phyloP scores from a whole-genome alignment of 805 yeast genomes.

The Jamesozyma spencerorum region DNA sequence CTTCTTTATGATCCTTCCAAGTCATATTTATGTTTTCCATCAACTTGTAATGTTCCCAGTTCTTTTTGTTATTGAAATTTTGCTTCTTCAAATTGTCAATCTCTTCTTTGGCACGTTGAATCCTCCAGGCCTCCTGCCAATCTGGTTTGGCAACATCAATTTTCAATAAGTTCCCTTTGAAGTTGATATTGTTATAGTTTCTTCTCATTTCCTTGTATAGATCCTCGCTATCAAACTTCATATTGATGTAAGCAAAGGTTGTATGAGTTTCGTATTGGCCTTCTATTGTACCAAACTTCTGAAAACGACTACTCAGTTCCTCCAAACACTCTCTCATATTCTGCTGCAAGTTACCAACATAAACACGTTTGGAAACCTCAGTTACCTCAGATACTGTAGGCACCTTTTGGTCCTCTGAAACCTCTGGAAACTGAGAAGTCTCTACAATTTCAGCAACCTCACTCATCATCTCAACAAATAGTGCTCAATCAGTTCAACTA shows the following conservation, averaged over 20 bases:
- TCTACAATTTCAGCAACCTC: too few species aligned
- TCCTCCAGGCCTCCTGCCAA: conserved; percentile 39
- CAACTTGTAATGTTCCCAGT: conserved; percentile 33
- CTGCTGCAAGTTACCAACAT: conserved; percentile 24
- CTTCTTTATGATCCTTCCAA: conserved; percentile 37
- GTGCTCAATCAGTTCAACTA: too few species aligned
- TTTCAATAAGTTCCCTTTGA: conserved; percentile 60
- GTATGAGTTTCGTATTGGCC: conserved; percentile 42
- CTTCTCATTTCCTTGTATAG: conserved; percentile 40
- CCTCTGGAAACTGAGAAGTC: too few species aligned
- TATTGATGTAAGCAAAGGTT: conserved; percentile 57
- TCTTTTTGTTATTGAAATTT: conserved; percentile 31
- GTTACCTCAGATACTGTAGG: background rate
- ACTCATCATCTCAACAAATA: background rate
- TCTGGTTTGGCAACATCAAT: conserved; percentile 55
- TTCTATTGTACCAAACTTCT: conserved; percentile 44
- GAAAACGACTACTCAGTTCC: conserved; percentile 47
- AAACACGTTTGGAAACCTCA: conserved; percentile 19
- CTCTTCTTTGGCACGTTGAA: conserved; percentile 38
- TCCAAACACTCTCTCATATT: conserved; percentile 20
- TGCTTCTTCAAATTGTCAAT: conserved; percentile 18
- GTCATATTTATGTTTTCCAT: conserved; percentile 30
- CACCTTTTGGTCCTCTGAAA: too few species aligned
- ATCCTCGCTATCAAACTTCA: conserved; percentile 39
- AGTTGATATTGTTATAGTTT: conserved; percentile 61